phyloP scores from a whole-genome alignment of 208 protist genomes.

The Leishmania braziliensis region DNA sequence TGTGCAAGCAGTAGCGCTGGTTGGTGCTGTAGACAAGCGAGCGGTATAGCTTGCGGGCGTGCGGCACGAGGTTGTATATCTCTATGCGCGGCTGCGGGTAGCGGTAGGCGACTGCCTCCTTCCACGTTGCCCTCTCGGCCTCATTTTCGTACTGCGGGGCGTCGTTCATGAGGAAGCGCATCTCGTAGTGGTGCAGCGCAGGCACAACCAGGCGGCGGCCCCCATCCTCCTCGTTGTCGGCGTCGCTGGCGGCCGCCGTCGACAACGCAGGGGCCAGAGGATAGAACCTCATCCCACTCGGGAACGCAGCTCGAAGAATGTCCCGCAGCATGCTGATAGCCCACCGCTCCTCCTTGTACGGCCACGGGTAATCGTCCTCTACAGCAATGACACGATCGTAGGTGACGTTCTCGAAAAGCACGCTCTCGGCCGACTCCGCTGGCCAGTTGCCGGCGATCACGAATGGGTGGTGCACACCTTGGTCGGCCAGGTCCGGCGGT shows the following conservation, averaged over 20 bases:
- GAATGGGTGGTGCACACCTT: conserved; percentile 57
- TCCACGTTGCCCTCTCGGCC: conserved; percentile 72
- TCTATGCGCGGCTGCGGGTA: conserved; percentile 53
- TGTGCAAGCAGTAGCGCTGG: conserved; percentile 74
- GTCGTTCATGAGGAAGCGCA: conserved; percentile 71
- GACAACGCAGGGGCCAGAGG: conserved; percentile 43
- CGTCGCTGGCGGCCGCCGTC: neutral
- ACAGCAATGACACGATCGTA: conserved; percentile 61
- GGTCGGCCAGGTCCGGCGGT: conserved; percentile 38
- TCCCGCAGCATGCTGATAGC: conserved; percentile 58
- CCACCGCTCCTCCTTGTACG: conserved; percentile 65
- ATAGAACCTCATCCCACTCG: conserved; percentile 46
- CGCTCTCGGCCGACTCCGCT: conserved; percentile 33
- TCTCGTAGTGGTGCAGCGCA: conserved; percentile 35
- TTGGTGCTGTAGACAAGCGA: conserved; percentile 77
- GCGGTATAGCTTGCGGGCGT: conserved; percentile 77
- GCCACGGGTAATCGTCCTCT: conserved; percentile 49
- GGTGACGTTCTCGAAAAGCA: conserved; percentile 40
- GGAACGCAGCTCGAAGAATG: conserved; percentile 44
- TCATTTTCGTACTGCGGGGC: conserved; percentile 63
- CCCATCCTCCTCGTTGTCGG: conserved; percentile 8
- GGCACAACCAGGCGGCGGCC: conserved; percentile 3
- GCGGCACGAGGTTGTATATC: conserved; percentile 80
- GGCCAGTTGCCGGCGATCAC: conserved; percentile 47
- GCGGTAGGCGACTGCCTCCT: conserved; percentile 75